Base-by-base conservation (phyloP, 352 stramenopile genomes). In the Sclerospora graminicola region DNA sequence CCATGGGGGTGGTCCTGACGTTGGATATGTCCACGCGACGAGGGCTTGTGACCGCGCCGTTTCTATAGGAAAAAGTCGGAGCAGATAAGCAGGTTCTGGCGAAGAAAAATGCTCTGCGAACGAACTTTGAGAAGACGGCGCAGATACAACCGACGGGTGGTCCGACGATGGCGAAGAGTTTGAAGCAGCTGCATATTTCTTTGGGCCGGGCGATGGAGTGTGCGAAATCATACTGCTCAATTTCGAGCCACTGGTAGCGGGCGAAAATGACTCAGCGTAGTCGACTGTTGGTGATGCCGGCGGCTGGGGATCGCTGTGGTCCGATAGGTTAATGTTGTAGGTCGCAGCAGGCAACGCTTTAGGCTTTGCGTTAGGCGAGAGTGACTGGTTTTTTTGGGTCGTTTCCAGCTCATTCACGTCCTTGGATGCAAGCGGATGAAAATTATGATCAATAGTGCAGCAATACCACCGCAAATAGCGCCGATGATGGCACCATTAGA, bases 361-460 rank as follows among this genome's bases (percentile, higher is more conserved):
- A n/a, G n/a, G n/a, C 53, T 88, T 88, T 21, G 23, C 26, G 26
- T 62, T 69, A 4, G 76, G 72, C 7, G 73, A 83, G 20, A 84
- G 42, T 41, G 73, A 80, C 38, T 75, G 60, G 57, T 73, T 69
- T 48, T 82, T 72, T 6, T 65, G n/a, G n/a, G n/a, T n/a, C n/a
- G n/a, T n/a, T n/a, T n/a, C n/a, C n/a, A n/a, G n/a, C n/a, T n/a
- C n/a, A 13, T 69, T 35, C 9, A 57, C 18, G 31, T 68, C 35
- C 41, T 63, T 49, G 9, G 51, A 51, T 41, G 60, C 45, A 56
- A 45, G 34, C 44, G 42, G 57, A 21, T 70, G 67, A 7, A 60
- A 18, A 10, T 77, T n/a, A n/a, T n/a, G n/a, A n/a, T n/a, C n/a
- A n/a, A n/a, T n/a, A n/a, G n/a, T n/a, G n/a, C n/a, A n/a, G n/a